Conservation (phyloP, 1,139 yeast genomes). For the Trichomonascaceae sp. region DNA sequence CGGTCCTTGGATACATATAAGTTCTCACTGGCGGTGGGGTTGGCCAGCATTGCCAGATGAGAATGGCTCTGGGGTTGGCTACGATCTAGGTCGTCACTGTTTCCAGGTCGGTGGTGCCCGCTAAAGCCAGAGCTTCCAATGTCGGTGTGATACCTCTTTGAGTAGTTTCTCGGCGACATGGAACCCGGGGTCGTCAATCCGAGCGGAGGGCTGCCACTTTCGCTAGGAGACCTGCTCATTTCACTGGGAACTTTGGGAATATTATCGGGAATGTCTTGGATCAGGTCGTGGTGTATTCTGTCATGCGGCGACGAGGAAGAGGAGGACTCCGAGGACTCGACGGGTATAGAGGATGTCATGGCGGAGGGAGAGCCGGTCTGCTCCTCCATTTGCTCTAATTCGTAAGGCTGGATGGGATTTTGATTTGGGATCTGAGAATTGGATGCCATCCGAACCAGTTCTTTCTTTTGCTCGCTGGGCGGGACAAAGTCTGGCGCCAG, state of each 20-base stretch:
- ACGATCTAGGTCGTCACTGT: no score
- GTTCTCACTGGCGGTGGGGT: neutral
- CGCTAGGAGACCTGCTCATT: conserved; percentile 11
- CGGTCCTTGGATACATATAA: no score
- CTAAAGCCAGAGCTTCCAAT: no score
- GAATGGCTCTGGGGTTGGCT: no score
- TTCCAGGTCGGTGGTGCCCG: no score
- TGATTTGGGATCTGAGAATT: conserved; percentile 60
- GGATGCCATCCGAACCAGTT: conserved; percentile 51
- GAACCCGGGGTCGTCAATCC: conserved; percentile 1
- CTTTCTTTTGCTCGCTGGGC: conserved; percentile 20
- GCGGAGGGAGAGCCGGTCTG: conserved; percentile 15
- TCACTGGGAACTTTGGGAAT: conserved; percentile 13
- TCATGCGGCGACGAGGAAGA: no score
- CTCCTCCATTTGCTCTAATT: conserved; percentile 72
- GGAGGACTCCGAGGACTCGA: neutral
- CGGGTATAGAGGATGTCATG: conserved; percentile 1
- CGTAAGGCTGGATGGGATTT: conserved; percentile 63
- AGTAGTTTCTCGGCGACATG: no score
- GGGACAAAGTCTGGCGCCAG: conserved; percentile 28
- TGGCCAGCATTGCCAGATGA: neutral
- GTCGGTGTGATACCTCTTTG: no score
- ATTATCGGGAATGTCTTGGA: conserved; percentile 8
- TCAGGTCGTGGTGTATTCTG: neutral
- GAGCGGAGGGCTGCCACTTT: neutral